phyloP scores from a whole-genome alignment of 1,284 basidiomycete species.

The Paramarasmius palmivorus region DNA sequence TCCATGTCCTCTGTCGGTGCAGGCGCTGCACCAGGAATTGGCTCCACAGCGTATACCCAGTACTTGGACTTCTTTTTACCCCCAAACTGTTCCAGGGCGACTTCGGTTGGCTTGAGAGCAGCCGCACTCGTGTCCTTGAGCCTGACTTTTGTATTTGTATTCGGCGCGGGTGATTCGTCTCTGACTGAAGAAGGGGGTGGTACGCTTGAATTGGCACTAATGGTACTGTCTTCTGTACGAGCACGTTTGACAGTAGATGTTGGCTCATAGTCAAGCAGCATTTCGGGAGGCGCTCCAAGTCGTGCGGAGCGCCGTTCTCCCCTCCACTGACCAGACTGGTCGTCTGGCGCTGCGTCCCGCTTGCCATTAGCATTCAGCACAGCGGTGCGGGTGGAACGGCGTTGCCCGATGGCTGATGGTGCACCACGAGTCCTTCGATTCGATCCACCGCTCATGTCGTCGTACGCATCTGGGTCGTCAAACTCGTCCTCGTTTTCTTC shows the following conservation, averaged over 20 bases:
- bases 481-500: slow-evolving; percentile 61
- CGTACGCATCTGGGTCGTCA: slow-evolving; percentile 46
- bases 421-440: slow-evolving; percentile 32
- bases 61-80: slow-evolving; percentile 81
- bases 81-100: slow-evolving; percentile 66
- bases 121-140: slow-evolving; percentile 51
- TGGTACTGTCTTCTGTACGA: slow-evolving; percentile 68
- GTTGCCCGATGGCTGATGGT: slow-evolving; percentile 38
- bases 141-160: slow-evolving; percentile 32
- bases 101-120: slow-evolving; percentile 64
- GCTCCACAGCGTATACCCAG: slow-evolving; percentile 82
- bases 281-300: slow-evolving; percentile 55
- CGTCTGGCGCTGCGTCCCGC: slow-evolving; percentile 51
- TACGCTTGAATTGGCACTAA: slow-evolving; percentile 50
- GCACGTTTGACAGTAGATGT: slow-evolving; percentile 55
- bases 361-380: slow-evolving; percentile 52
- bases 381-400: slow-evolving; percentile 63
- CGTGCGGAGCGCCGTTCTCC: slow-evolving; percentile 74
- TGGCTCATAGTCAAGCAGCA: slow-evolving; percentile 47
- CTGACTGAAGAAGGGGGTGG: slow-evolving; percentile 17
- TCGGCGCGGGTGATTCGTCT: slow-evolving; percentile 8
- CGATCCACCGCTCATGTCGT: slow-evolving; percentile 34
- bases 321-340: slow-evolving; percentile 58
- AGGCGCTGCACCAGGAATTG: slow-evolving; percentile 38
- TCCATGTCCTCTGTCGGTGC: slow-evolving; percentile 20